Evolutionary conservation across 305 asterid genomes (phyloP).

Genomic region (Fraxinus sp.): DNA sequence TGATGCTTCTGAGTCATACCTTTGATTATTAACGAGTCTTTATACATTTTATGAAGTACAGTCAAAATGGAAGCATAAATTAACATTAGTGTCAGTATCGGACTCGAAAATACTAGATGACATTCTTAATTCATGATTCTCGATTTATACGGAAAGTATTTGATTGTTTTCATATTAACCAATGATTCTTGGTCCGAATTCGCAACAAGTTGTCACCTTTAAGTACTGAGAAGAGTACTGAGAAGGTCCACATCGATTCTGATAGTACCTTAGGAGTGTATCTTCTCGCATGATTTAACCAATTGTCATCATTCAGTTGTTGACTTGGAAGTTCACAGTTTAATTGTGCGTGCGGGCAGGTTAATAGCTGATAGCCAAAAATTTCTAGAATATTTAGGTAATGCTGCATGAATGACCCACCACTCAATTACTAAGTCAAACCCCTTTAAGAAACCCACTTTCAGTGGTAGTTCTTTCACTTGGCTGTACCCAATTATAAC

Average conservation of each 20-base stretch:
- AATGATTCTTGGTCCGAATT: not conserved
- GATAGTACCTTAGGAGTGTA: slow-evolving; percentile 16
- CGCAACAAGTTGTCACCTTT: not conserved
- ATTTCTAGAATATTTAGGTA: slow-evolving; percentile 25
- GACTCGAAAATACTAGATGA: not conserved
- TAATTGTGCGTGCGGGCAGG: slow-evolving; percentile 18
- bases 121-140: not conserved
- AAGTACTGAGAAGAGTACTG: not conserved
- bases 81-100: not conserved
- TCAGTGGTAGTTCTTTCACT: slow-evolving; percentile 38
- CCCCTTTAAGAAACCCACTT: slow-evolving; percentile 40
- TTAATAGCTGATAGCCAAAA: slow-evolving; percentile 1
- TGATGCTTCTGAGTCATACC: slow-evolving; percentile 31
- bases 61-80: slow-evolving; percentile 23
- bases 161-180: not conserved
- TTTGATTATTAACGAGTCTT: slow-evolving; percentile 24
- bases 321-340: slow-evolving; percentile 32
- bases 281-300: slow-evolving; percentile 37
- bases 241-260: slow-evolving; percentile 18
- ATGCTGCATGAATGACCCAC: slow-evolving; percentile 28
- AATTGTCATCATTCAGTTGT: slow-evolving; percentile 7
- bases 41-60: slow-evolving; percentile 9
- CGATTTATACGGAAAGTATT: not conserved
- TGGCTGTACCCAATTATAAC: slow-evolving; percentile 26
- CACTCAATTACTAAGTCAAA: slow-evolving; percentile 29